Conservation (phyloP, 106 monocot genomes). For the Narthecium ossifragum region DNA sequence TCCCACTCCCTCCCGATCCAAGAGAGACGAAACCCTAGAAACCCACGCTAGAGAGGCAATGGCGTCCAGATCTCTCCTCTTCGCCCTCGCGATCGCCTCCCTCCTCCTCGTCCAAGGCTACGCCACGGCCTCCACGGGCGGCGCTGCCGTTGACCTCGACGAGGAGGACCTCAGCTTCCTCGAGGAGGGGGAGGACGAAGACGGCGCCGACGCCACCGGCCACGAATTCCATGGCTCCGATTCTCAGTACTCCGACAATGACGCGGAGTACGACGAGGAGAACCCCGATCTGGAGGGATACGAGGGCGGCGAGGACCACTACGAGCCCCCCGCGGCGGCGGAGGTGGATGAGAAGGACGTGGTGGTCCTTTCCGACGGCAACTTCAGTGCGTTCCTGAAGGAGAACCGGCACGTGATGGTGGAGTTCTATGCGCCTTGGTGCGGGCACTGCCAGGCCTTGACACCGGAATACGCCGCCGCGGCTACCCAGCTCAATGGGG, state of each 20-base stretch:
- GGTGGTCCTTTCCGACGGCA: conserved; percentile 54
- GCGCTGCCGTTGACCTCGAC: conserved; percentile 18
- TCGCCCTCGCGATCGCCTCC: conserved; percentile 18
- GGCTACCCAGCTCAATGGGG: conserved; percentile 58
- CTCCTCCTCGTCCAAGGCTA: conserved; percentile 7
- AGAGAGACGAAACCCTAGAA: too few relatives aligned
- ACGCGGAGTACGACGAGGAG: conserved; percentile 15
- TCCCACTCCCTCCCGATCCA: neutral
- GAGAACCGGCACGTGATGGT: conserved; percentile 69
- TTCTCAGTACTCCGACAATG: conserved; percentile 4
- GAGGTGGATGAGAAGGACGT: conserved; percentile 86
- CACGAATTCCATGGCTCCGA: neutral
- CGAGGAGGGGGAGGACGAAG: conserved; percentile 27
- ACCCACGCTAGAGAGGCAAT: neutral
- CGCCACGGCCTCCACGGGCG: conserved; percentile 7
- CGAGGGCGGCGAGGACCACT: conserved; percentile 15
- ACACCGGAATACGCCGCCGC: conserved; percentile 93
- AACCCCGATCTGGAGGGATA: conserved; percentile 9
- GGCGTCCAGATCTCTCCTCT: conserved; percentile 31
- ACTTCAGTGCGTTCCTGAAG: conserved; percentile 70
- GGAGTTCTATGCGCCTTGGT: conserved; percentile 99
- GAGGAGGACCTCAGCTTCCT: conserved; percentile 78
- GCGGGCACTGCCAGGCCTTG: conserved; percentile 83
- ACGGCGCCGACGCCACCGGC: conserved; percentile 1
- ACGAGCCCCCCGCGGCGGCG: conserved; percentile 12